Evolutionary conservation across 2,329 filamentous ascomycete genomes (phyloP).

Genomic region (Neocucurbitaria cava): DNA sequence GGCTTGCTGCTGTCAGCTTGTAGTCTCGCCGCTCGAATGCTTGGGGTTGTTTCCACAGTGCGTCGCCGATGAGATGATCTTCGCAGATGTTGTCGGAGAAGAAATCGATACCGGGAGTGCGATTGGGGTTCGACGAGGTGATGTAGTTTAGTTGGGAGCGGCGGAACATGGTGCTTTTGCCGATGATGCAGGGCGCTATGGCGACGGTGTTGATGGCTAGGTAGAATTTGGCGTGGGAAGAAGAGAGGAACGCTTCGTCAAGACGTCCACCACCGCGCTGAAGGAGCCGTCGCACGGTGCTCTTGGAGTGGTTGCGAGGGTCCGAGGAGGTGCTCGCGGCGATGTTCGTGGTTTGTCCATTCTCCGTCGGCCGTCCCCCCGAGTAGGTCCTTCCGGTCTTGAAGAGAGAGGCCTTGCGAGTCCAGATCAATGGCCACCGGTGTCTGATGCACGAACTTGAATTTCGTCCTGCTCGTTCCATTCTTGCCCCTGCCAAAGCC

Average conservation of each 20-base stretch:
- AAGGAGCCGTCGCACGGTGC: constrained; percentile 30
- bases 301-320: constrained; percentile 30
- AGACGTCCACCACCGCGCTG: constrained; percentile 75
- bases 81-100: constrained; percentile 98
- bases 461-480: constrained; percentile 49
- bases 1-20: constrained; percentile 24
- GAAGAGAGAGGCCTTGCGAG: constrained; percentile 32
- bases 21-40: constrained; percentile 37
- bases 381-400: constrained; percentile 42
- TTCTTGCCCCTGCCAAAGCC: constrained; percentile 62
- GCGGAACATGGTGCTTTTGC: constrained; percentile 99
- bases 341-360: constrained; percentile 27
- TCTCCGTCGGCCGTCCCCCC: constrained; percentile 28
- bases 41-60: constrained; percentile 75
- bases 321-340: constrained; percentile 37
- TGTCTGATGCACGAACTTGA: constrained; percentile 95
- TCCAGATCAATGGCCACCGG: constrained; percentile 82
- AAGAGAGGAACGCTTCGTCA: constrained; percentile 94
- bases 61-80: constrained; percentile 92
- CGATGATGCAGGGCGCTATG: constrained; percentile 90
- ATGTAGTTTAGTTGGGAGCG: constrained; percentile 85
- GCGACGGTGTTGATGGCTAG: constrained; percentile 93
- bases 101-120: constrained; percentile 79
- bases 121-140: constrained; percentile 59
- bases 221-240: constrained; percentile 96